A percentile compares a stretch with the other conserved stretches of the same genome.
Evolutionary conservation across 177 flowering plant genomes (phyloP).

Genomic region (Vitis hybrid): DNA sequence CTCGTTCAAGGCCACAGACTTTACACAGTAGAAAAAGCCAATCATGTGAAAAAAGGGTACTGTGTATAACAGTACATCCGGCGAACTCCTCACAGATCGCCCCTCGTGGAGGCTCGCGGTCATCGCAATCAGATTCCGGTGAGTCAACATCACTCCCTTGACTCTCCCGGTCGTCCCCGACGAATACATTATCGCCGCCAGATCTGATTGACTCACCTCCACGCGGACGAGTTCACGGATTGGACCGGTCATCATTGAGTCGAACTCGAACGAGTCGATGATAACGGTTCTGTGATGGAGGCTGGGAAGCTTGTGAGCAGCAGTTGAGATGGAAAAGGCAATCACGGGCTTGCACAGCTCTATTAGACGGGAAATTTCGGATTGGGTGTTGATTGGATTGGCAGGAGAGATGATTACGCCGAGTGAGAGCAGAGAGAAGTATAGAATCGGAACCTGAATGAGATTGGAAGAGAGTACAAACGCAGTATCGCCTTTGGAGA

Average conservation of each 20-base stretch:
- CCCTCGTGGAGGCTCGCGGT: constrained; percentile 15
- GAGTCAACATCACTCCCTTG: constrained; percentile 66
- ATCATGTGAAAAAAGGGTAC: constrained; percentile 52
- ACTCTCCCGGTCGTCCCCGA: constrained; percentile 73
- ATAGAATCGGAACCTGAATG: constrained; percentile 56
- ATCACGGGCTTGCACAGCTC: constrained; percentile 50
- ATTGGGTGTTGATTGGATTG: constrained; percentile 52
- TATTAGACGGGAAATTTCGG: constrained; percentile 54
- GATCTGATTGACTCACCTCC: constrained; percentile 47
- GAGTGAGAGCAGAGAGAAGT: constrained; percentile 66
- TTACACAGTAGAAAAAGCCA: constrained; percentile 36
- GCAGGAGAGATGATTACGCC: constrained; percentile 71
- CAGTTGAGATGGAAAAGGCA: constrained; percentile 48
- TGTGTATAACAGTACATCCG: constrained; percentile 25
- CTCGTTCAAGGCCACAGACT: constrained; percentile 30
- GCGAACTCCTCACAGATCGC: constrained; percentile 1
- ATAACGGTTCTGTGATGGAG: constrained; percentile 31
- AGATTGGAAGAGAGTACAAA: constrained; percentile 38
- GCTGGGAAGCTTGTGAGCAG: constrained; percentile 33
- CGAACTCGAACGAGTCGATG: constrained; percentile 60
- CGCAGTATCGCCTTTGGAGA: constrained; percentile 29
- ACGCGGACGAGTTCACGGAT: background rate
- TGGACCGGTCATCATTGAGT: constrained; percentile 21
- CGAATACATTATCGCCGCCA: constrained; percentile 80
- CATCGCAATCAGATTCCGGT: constrained; percentile 60